Base-by-base conservation (phyloP, 2,329 filamentous ascomycete species). In the Aureobasidium melanogenum region DNA sequence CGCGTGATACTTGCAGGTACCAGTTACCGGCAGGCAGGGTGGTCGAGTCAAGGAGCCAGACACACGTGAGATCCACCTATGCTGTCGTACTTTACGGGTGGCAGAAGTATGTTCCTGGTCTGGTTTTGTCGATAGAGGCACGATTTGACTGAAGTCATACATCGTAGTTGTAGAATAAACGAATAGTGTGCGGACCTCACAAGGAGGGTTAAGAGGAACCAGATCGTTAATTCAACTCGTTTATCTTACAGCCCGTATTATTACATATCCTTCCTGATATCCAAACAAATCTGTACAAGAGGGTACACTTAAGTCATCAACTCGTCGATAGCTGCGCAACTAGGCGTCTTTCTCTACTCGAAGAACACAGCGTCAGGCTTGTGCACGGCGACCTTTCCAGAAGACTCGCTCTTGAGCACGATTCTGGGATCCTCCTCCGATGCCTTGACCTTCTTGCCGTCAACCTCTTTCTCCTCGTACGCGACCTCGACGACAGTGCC, bases 401-500 rank as follows among this genome's bases (percentile, higher is more conserved):
- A 72, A 52, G 67, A 69, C 10, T 67, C 70, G 51, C 69, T 74
- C 66, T 71, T 75, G 62, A 78, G 63, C 19, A 78, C 74, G 47
- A 78, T 67, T 64, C 71, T 71, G 5, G 76, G 75, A 65, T 78
- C 76, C 44, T 75, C 71, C 60, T 75, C 72, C 44, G 70, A 74
- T 1, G 69, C 76, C 66, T 78, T 75, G 43, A 75, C 72, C 32
- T 67, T 67, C 66, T 78, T 74, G 2, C 76, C 75, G 43, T 76
- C 73, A 9, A 77, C 70, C 34, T 69, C 69, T 70, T 75, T 77
- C 44, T 71, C 68, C 50, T 71, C 69, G 32, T 71, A 75, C 43
- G 77, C 64, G 36, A 77, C 69, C 63, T 79, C 76, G 4, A 75
- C 69, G 1, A 77, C 76, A 60, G 74, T 72, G 1, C 76, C 76